A percentile compares a stretch with the other conserved stretches of the same genome.
phyloP scores from a whole-genome alignment of 2,329 filamentous ascomycete species.

The Fusarium compactum region DNA sequence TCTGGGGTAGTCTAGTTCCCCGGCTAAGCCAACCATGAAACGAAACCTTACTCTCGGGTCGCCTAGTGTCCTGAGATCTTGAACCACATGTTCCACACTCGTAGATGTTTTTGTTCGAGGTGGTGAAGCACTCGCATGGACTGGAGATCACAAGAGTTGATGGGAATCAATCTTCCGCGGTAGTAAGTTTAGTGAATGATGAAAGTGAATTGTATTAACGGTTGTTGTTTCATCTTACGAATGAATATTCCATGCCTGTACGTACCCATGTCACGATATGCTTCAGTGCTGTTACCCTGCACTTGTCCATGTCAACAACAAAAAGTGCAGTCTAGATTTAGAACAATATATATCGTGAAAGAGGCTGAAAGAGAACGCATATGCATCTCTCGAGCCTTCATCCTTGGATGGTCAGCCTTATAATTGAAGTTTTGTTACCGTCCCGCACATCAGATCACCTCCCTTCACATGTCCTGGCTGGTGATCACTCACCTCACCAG shows the following conservation, averaged over 20 bases:
- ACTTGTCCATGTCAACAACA: background rate
- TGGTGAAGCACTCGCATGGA: slow-evolving; percentile 31
- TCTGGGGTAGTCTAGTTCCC: slow-evolving; percentile 18
- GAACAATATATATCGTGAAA: background rate
- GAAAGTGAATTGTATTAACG: background rate
- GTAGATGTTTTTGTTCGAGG: slow-evolving; percentile 1
- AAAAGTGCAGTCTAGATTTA: background rate
- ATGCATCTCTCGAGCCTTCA: slow-evolving; percentile 28
- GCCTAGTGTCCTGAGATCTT: slow-evolving; percentile 13
- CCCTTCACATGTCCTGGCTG: slow-evolving; percentile 5
- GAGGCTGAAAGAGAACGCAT: background rate
- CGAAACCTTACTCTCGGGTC: slow-evolving; percentile 17
- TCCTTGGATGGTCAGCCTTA: slow-evolving; percentile 35
- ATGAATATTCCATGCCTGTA: background rate
- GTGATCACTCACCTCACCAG: background rate
- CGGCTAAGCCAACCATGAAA: slow-evolving; percentile 29
- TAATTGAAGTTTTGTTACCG: slow-evolving; percentile 12
- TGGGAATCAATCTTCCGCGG: background rate
- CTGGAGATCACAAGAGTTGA: slow-evolving; percentile 21
- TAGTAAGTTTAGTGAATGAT: background rate
- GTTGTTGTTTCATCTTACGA: background rate
- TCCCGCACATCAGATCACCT: slow-evolving; percentile 12
- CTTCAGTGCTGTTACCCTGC: slow-evolving; percentile 14
- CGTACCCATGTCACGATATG: background rate
- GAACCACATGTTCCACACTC: slow-evolving; percentile 17